Percentiles rank a stretch among this genome's conserved stretches.
These are phyloP conservation scores for Wickerhamiella azymoides DNA, from an alignment of 805 yeast species.

Conservation along the genomic window DNA sequence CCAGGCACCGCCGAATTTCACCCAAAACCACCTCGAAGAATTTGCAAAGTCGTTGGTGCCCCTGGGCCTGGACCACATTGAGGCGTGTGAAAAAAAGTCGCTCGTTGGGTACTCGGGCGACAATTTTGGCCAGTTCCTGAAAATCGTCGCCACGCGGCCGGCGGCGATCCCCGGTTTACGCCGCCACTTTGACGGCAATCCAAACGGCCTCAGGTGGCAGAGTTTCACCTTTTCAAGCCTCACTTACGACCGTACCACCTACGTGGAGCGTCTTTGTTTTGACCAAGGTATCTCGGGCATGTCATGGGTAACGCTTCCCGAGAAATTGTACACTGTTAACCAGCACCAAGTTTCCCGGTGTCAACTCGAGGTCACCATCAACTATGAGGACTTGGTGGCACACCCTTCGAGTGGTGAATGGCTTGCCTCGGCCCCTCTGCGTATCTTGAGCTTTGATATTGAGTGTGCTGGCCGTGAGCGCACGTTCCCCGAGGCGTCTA, in stretches of 20 bases:
- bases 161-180: slow-evolving; percentile 55
- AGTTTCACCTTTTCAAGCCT: slow-evolving; percentile 18
- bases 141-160: slow-evolving; percentile 54
- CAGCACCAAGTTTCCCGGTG: slow-evolving; percentile 44
- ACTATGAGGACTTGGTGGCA: slow-evolving; percentile 53
- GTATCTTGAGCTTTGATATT: slow-evolving; percentile 88
- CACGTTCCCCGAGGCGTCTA: slow-evolving; percentile 85
- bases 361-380: slow-evolving; percentile 68
- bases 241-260: slow-evolving; percentile 84
- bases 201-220: neutral
- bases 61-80: slow-evolving; percentile 32
- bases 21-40: slow-evolving; percentile 40
- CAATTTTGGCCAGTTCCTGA: slow-evolving; percentile 62
- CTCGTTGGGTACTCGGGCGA: slow-evolving; percentile 90
- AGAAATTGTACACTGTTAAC: slow-evolving; percentile 38
- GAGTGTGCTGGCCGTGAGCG: slow-evolving; percentile 99
- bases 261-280: slow-evolving; percentile 72
- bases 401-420: slow-evolving; percentile 90
- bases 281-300: slow-evolving; percentile 85
- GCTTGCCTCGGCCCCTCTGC: slow-evolving; percentile 83
- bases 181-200: slow-evolving; percentile 36
- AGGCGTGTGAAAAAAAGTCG: slow-evolving; percentile 59
- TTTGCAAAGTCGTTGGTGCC: slow-evolving; percentile 15
- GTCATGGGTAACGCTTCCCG: slow-evolving; percentile 93
- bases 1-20: slow-evolving; percentile 75